Evolutionary conservation across 176 grass and related monocot species (phyloP), one percentile per base, ranked within the genome.

Genomic region (Tillandsia fasciculata): DNA sequence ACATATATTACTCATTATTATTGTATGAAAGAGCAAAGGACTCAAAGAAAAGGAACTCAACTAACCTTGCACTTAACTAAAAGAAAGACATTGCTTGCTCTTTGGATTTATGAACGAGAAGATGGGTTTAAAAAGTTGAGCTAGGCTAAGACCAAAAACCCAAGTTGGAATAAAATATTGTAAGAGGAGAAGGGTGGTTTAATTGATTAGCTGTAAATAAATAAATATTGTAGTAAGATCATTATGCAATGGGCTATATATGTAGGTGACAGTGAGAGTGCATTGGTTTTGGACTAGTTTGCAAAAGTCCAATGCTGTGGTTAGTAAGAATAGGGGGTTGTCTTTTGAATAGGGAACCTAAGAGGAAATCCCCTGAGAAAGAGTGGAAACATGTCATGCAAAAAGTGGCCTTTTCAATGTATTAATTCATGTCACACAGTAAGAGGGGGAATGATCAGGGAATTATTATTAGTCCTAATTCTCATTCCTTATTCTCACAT

Each of bases 291-390:
- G 53, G 75, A 77, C 42, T 69, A 22, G 58, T 61, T 9, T 69
- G 52, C 11, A 42, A 23, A 52, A 69, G 51, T 63, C 28, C 59
- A 77, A 68, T 42, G 65, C 33, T 42, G 33, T 42, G 7, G 33
- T 42, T 42, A 42, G 68, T 64, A 68, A 59, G 23, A 58, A 63
- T 42, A 12, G 66, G 33, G 66, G 48, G 75, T 50, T 69, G 75
- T 51, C 75, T 27, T 65, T 68, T 68, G 66, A 77, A 68, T 26
- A 76, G 65, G 65, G 29, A 17, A 76, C 65, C 74, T 67, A 52
- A 20, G 65, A 48, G 11, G 48, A 61, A 51, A 68, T 48, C 51
- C 12, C 51, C 51, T 76, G 51, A 56, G 12, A 57, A 76, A 15
- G 15, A 24, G 26, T 48, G 15, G 18, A 58, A 23, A 64, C 13